phyloP scores from a whole-genome alignment of 2,329 filamentous ascomycete species.

The Apiospora phragmitis region DNA sequence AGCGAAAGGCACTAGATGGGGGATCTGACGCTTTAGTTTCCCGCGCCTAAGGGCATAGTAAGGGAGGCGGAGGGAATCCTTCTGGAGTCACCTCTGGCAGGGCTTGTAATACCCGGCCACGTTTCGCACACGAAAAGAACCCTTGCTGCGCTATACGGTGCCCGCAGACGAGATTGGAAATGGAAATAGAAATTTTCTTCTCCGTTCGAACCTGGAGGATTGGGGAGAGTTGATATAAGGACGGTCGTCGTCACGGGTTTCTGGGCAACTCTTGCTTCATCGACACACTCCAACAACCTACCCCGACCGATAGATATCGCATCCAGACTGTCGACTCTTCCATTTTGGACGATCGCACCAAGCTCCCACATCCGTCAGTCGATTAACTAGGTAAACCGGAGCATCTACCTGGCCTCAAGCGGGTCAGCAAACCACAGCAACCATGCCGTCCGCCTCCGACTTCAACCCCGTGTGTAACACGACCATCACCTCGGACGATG shows the following conservation, averaged over 20 bases:
- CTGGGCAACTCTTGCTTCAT: not conserved
- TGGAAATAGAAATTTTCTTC: not conserved
- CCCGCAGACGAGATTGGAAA: not conserved
- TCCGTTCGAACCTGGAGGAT: not conserved
- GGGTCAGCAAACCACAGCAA: not conserved
- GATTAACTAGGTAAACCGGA: not conserved
- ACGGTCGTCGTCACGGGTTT: not conserved
- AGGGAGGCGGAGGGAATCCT: not conserved
- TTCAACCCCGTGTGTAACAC: not conserved
- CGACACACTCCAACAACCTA: not conserved
- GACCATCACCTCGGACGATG: not conserved
- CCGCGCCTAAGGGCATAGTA: not conserved
- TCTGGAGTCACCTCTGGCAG: not conserved
- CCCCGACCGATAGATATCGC: not conserved
- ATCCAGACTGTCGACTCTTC: not conserved
- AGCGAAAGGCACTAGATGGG: not conserved
- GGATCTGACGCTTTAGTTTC: not conserved
- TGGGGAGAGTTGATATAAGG: not conserved
- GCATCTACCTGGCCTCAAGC: not conserved
- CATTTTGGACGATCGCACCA: not conserved
- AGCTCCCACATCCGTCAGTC: not conserved
- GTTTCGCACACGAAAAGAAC: not conserved
- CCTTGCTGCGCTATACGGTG: not conserved
- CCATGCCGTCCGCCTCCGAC: conserved; percentile 1
- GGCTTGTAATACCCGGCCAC: not conserved